These are phyloP conservation scores for Andrographis paniculata DNA, from an alignment of 305 asterid genomes.

Conservation along the genomic window DNA sequence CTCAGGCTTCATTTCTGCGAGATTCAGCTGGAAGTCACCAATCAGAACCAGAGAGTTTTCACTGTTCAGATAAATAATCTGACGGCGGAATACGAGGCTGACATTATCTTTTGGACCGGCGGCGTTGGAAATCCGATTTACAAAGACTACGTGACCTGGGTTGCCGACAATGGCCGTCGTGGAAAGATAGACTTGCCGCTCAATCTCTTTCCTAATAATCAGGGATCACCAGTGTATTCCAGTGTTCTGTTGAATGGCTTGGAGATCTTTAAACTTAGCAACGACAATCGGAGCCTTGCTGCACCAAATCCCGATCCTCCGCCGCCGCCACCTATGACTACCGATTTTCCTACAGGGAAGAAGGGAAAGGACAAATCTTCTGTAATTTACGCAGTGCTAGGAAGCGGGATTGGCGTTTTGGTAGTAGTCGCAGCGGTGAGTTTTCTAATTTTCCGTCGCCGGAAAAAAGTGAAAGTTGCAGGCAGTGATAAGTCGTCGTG, in stretches of 20 bases:
- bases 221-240: neutral
- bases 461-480: conserved; percentile 14
- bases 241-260: conserved; percentile 43
- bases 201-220: conserved; percentile 21
- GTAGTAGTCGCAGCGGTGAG: conserved; percentile 13
- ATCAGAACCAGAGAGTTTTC: conserved; percentile 21
- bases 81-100: conserved; percentile 12
- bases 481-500: conserved; percentile 27
- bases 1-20: conserved; percentile 55
- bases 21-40: conserved; percentile 7
- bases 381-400: conserved; percentile 11
- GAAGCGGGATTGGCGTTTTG: conserved; percentile 26
- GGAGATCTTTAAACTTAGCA: conserved; percentile 26
- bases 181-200: conserved; percentile 25
- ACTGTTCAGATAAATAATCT: conserved; percentile 12
- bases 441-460: conserved; percentile 26
- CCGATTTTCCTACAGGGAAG: no score
- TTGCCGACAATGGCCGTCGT: conserved; percentile 18
- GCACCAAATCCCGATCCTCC: conserved; percentile 28
- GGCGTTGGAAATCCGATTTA: conserved; percentile 24
- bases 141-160: conserved; percentile 26
- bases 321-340: neutral
- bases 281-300: no score
- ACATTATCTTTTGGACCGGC: conserved; percentile 17
- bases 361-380: conserved; percentile 12